A percentile compares a stretch with the other conserved stretches of the same genome.
These are phyloP conservation scores for Austroboletus festivus DNA, from an alignment of 768 basidiomycete genomes.

Conservation along the genomic window DNA sequence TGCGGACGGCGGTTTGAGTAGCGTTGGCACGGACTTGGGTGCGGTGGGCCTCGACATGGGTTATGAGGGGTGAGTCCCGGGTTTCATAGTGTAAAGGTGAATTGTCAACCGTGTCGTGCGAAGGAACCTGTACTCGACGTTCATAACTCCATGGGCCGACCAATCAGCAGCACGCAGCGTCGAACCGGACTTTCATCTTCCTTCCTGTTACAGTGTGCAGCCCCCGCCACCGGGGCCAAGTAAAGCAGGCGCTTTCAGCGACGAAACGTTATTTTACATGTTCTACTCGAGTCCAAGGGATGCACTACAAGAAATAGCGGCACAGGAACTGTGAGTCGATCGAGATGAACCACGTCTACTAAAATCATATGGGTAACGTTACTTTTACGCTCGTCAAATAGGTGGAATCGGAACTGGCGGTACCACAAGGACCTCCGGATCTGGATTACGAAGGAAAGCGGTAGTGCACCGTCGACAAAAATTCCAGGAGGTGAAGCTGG, in stretches of 20 bases:
- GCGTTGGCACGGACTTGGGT: conserved; percentile 87
- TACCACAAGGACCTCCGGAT: conserved; percentile 88
- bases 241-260: conserved; percentile 84
- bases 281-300: conserved; percentile 95
- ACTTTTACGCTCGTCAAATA: conserved; percentile 30
- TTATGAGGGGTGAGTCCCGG: conserved; percentile 65
- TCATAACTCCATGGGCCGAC: conserved; percentile 97
- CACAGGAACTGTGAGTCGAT: conserved; percentile 93
- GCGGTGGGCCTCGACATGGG: conserved; percentile 91
- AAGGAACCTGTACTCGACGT: conserved; percentile 82
- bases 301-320: conserved; percentile 90
- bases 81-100: conserved; percentile 17
- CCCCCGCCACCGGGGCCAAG: conserved; percentile 78
- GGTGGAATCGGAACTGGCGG: conserved; percentile 93
- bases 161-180: conserved; percentile 79
- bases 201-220: conserved; percentile 89
- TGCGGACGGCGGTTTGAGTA: conserved; percentile 75
- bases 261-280: conserved; percentile 97
- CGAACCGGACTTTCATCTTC: conserved; percentile 90
- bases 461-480: conserved; percentile 71
- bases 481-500: conserved; percentile 82
- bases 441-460: conserved; percentile 86
- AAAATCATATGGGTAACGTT: not conserved
- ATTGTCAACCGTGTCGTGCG: conserved; percentile 22
- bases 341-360: no score